Percentiles rank a stretch among this genome's conserved stretches.
Evolutionary conservation across 805 yeast species (phyloP).

Genomic region (Candida dajiaensis): DNA sequence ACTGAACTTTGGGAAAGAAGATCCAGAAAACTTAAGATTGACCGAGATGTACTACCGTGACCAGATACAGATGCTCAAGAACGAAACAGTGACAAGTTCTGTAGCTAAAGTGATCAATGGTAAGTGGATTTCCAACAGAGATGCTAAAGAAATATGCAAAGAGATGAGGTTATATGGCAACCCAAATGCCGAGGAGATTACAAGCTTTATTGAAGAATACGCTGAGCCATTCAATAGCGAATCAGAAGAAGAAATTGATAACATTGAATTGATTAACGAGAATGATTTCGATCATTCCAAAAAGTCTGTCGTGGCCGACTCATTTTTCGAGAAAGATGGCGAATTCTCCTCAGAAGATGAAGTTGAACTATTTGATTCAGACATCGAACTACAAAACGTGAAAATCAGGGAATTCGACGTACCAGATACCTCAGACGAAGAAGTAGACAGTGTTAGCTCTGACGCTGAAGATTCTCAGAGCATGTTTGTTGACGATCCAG

Average conservation of each 20-base stretch:
- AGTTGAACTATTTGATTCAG: background rate
- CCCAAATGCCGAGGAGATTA: background rate
- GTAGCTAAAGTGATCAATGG: background rate
- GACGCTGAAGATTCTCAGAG: background rate
- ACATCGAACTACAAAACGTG: background rate
- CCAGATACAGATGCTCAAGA: slow-evolving; percentile 10
- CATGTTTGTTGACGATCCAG: background rate
- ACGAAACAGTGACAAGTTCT: slow-evolving; percentile 13
- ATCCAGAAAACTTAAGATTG: slow-evolving; percentile 22
- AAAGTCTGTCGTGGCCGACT: background rate
- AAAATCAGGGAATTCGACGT: background rate
- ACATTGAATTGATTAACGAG: background rate
- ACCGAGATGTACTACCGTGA: slow-evolving; percentile 23
- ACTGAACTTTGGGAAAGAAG: slow-evolving; percentile 17
- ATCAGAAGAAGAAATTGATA: background rate
- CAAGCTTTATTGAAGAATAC: background rate
- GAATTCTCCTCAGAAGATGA: background rate
- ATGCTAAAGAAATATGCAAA: background rate
- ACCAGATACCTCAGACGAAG: background rate
- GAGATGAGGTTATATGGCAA: background rate
- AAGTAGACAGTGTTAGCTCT: background rate
- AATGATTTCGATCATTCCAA: background rate
- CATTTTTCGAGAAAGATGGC: background rate
- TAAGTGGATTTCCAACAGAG: background rate
- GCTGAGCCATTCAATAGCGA: background rate